Evolutionary conservation across 805 yeast species (phyloP).

Genomic region (Kluyveromyces aestuarii): DNA sequence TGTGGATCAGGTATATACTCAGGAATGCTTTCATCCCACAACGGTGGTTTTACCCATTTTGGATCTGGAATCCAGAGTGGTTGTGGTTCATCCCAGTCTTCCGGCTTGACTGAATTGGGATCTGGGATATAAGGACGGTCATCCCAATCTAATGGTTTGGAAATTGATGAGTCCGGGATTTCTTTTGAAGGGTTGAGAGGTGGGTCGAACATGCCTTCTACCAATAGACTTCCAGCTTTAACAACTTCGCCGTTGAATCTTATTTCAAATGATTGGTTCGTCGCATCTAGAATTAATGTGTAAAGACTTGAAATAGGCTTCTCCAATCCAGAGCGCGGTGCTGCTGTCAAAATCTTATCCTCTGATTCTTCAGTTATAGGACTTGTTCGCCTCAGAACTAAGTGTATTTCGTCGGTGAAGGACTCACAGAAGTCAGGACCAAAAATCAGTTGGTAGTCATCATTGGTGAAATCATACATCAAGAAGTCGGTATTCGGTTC

Average conservation of each 20-base stretch:
- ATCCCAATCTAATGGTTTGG: conserved; percentile 77
- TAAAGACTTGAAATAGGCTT: conserved; percentile 54
- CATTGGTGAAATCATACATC: conserved; percentile 36
- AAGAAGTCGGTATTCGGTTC: conserved; percentile 27
- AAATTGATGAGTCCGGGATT: conserved; percentile 47
- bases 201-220: conserved; percentile 51
- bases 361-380: conserved; percentile 46
- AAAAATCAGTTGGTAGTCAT: conserved; percentile 83
- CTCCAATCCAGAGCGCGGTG: conserved; percentile 51
- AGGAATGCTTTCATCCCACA: conserved; percentile 65
- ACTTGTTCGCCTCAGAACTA: conserved; percentile 55
- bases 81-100: conserved; percentile 72
- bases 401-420: conserved; percentile 62
- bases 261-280: conserved; percentile 63
- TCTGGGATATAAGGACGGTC: conserved; percentile 61
- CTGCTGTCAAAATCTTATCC: conserved; percentile 58
- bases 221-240: conserved; percentile 59
- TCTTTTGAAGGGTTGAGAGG: conserved; percentile 56
- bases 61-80: conserved; percentile 63
- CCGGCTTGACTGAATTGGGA: conserved; percentile 63
- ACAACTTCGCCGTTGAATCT: conserved; percentile 73
- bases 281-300: conserved; percentile 57
- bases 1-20: conserved; percentile 58
- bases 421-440: conserved; percentile 91
- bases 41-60: conserved; percentile 55